Percentiles rank a stretch among this genome's conserved stretches.
Evolutionary conservation across 2,329 filamentous ascomycete genomes (phyloP).

Genomic region (Fusarium austroafricanum): DNA sequence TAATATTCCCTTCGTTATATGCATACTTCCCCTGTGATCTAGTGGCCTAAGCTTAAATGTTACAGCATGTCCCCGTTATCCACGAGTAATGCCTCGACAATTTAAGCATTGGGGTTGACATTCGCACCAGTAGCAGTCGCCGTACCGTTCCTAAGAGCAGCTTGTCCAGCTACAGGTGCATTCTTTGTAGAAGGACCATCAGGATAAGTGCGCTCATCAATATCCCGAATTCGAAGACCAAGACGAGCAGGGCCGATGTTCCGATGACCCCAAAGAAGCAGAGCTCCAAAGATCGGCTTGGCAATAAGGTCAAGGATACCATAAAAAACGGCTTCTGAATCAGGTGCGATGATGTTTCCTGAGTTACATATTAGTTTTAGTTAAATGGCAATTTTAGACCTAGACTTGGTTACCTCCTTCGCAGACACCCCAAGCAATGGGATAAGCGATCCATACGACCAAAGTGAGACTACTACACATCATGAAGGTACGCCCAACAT

Average conservation of each 20-base stretch:
- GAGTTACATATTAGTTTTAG: too few relatives aligned
- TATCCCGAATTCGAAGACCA: conserved; percentile 58
- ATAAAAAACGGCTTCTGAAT: conserved; percentile 76
- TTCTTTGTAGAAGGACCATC: conserved; percentile 13
- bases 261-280: conserved; percentile 72
- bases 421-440: conserved; percentile 63
- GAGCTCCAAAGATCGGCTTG: conserved; percentile 71
- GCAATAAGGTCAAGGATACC: conserved; percentile 73
- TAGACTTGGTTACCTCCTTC: conserved; percentile 66
- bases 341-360: too few relatives aligned
- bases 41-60: too few relatives aligned
- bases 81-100: too few relatives aligned
- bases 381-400: conserved; percentile 51
- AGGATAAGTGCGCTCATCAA: conserved; percentile 9
- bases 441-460: conserved; percentile 66
- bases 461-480: conserved; percentile 68
- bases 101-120: background rate
- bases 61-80: too few relatives aligned
- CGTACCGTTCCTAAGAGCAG: background rate
- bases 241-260: conserved; percentile 69
- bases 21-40: too few relatives aligned
- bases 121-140: background rate
- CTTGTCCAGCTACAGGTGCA: background rate
- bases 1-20: too few relatives aligned
- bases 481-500: conserved; percentile 65